A percentile compares a stretch with the other conserved stretches of the same genome.
These are phyloP conservation scores for Knufia petricola DNA, from an alignment of 2,329 filamentous ascomycete genomes.

Conservation along the genomic window DNA sequence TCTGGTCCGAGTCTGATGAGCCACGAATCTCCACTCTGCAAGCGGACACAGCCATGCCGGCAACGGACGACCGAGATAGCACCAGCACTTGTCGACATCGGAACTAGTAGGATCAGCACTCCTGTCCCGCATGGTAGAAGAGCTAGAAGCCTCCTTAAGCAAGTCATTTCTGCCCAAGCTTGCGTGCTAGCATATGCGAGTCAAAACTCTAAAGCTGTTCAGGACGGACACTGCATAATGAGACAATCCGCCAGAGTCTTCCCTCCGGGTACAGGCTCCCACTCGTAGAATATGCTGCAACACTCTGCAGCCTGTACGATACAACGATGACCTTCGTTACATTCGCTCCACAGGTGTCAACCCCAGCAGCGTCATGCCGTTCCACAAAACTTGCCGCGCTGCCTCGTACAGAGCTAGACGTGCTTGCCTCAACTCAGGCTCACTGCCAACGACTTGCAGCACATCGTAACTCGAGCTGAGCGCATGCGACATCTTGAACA, in stretches of 20 bases:
- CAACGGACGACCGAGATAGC: too few species aligned
- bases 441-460: slow-evolving; percentile 52
- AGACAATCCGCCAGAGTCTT: background rate
- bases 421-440: slow-evolving; percentile 48
- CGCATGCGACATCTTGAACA: slow-evolving; percentile 57
- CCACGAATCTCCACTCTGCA: too few species aligned
- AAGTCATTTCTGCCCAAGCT: slow-evolving; percentile 3
- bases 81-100: too few species aligned
- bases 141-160: background rate
- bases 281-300: background rate
- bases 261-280: background rate
- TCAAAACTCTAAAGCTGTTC: background rate
- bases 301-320: background rate
- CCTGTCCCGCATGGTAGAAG: background rate
- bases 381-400: slow-evolving; percentile 54
- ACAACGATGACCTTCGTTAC: slow-evolving; percentile 13
- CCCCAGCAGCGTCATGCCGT: slow-evolving; percentile 57
- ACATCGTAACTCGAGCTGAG: slow-evolving; percentile 54
- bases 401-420: slow-evolving; percentile 53
- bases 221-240: background rate
- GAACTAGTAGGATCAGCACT: too few species aligned
- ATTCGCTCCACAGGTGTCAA: slow-evolving; percentile 53
- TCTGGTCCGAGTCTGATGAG: too few species aligned
- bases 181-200: background rate
- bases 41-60: too few species aligned